Base-by-base conservation (phyloP, 352 stramenopile genomes). In the Pythium phragmiticola region DNA sequence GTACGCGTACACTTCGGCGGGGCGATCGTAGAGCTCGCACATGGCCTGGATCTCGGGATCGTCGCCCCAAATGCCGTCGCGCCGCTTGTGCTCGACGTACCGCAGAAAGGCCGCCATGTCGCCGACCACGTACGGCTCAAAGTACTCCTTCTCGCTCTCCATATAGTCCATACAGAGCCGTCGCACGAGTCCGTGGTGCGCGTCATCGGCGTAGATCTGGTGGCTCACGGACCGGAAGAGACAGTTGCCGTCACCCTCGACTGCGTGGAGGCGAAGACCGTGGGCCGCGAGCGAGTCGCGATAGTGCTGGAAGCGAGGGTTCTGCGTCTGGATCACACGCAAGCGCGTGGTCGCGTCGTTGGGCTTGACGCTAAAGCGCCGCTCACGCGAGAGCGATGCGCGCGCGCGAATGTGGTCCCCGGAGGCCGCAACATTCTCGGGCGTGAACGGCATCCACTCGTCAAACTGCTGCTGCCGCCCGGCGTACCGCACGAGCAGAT, bases 221-320 rank as follows among this genome's bases (percentile, higher is more conserved):
- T 99, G 87, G 56, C 88, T 94, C 36, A 99, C 90, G 4, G 96
- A 89, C 17, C 96, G 93, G 72, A 99, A 99, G 12, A 99, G 74
- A 69, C 97, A 99, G 75, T 99, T 99, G 33, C 97, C 97, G 70
- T 99, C 97, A 8, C 95, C 94, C 59, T 96, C 82, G 50, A 98
- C 88, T 11, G 78, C 60, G 60, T 75, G 69, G 60, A 93, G 84
- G 6, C 59, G 61, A 33, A 92, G 65, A 13, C 74, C 72, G 2
- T 85, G 58, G 1, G 63, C 55, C 16, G 64, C 57, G 23, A 94
- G 57, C 13, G 82, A 80, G 28, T 84, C 67, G 7, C 72, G 78
- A 53, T 94, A 94, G 57, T 92, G 83, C 26, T 75, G 68, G 68
- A 90, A 94, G 33, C 77, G 78, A n/a, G 84, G 84, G 48, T 91